These are phyloP conservation scores for Lactarius sanguifluus DNA, from an alignment of 768 basidiomycete genomes.

Conservation along the genomic window DNA sequence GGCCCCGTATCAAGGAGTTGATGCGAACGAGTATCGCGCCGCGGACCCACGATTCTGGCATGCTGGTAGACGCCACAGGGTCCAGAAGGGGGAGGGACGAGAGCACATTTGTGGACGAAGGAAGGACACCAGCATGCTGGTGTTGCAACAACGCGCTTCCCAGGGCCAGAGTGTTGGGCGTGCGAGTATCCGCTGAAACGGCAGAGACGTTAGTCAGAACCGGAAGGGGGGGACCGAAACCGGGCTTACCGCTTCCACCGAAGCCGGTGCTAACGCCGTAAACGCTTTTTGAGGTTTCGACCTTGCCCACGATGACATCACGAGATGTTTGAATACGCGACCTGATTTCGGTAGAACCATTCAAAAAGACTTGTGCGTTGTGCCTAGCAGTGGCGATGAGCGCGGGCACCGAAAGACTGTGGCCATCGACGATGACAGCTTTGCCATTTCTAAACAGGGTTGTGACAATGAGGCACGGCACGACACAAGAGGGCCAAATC, in stretches of 20 bases:
- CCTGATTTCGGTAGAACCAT: constrained; percentile 48
- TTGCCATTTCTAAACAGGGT: constrained; percentile 52
- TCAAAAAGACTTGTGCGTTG: constrained; percentile 50
- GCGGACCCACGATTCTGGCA: constrained; percentile 88
- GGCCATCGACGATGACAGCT: constrained; percentile 64
- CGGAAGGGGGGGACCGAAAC: constrained; percentile 20
- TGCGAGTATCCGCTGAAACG: constrained; percentile 71
- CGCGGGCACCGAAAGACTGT: constrained; percentile 70
- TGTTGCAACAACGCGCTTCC: constrained; percentile 85
- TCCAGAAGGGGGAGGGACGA: constrained; percentile 68
- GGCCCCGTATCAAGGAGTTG: constrained; percentile 86
- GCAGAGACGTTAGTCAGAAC: constrained; percentile 16
- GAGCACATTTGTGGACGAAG: constrained; percentile 52
- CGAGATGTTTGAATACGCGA: constrained; percentile 62
- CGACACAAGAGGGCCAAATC: neutral
- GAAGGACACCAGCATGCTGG: constrained; percentile 73
- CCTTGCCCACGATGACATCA: constrained; percentile 62
- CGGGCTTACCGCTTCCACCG: constrained; percentile 65
- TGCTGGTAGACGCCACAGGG: constrained; percentile 62
- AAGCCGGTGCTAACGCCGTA: constrained; percentile 89
- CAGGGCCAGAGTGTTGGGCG: constrained; percentile 67
- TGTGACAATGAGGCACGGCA: constrained; percentile 15
- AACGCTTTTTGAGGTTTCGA: constrained; percentile 64
- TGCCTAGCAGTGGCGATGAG: constrained; percentile 76
- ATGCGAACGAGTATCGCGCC: constrained; percentile 85